These are phyloP conservation scores for Xerocomus spinulosus DNA, from an alignment of 768 basidiomycete species.

Conservation along the genomic window DNA sequence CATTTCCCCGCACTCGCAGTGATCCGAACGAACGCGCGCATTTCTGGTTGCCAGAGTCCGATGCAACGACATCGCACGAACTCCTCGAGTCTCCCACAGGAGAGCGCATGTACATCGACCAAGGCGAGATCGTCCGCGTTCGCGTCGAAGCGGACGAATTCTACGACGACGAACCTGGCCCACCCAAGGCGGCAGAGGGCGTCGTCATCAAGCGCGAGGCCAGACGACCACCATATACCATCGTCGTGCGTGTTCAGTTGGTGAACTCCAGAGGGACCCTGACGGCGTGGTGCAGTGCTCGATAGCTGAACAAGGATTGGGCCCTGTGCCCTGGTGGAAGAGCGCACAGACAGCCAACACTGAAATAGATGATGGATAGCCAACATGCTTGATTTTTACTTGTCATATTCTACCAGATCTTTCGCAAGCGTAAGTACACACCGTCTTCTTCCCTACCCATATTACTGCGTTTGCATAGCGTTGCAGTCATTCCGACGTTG, in stretches of 20 bases:
- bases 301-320: slow-evolving; percentile 78
- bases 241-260: slow-evolving; percentile 47
- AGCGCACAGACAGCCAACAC: slow-evolving; percentile 41
- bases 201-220: slow-evolving; percentile 50
- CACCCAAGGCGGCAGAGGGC: slow-evolving; percentile 70
- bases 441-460: no score
- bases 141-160: slow-evolving; percentile 81
- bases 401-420: no score
- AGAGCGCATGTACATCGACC: slow-evolving; percentile 78
- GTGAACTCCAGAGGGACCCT: neutral
- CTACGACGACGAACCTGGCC: slow-evolving; percentile 82
- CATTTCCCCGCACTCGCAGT: slow-evolving; percentile 32
- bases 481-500: no score
- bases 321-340: slow-evolving; percentile 74
- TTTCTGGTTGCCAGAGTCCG: slow-evolving; percentile 73
- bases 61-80: slow-evolving; percentile 48
- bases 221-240: slow-evolving; percentile 59
- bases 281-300: slow-evolving; percentile 54
- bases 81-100: slow-evolving; percentile 63
- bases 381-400: no score
- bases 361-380: slow-evolving; percentile 37
- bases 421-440: no score
- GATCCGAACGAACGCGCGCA: slow-evolving; percentile 80
- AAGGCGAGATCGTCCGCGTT: slow-evolving; percentile 68
- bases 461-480: no score